Percentiles rank a stretch among this genome's conserved stretches.
Conservation (phyloP, 2,329 filamentous ascomycete species). For the Exophiala sideris region DNA sequence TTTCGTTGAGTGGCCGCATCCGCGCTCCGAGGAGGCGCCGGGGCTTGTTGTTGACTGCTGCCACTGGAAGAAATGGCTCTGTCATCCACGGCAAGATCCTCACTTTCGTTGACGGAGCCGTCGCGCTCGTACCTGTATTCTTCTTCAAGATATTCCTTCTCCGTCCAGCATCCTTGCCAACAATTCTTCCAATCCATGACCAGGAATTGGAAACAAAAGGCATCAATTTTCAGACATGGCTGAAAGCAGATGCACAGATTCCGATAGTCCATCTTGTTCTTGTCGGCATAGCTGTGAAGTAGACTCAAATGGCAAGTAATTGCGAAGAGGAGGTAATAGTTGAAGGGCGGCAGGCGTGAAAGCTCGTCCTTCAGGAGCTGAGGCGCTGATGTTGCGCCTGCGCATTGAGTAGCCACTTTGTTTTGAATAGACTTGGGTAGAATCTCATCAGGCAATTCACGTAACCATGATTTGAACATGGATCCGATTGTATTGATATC, state of each 20-base stretch:
- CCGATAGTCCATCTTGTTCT: conserved; percentile 97
- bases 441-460: conserved; percentile 89
- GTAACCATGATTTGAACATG: conserved; percentile 93
- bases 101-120: conserved; percentile 29
- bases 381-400: conserved; percentile 73
- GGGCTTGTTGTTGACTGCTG: conserved; percentile 51
- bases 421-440: conserved; percentile 83
- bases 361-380: conserved; percentile 86
- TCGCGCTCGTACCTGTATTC: conserved; percentile 36
- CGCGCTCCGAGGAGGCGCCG: conserved; percentile 15
- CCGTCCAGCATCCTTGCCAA: conserved; percentile 93
- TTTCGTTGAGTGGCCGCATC: conserved; percentile 20
- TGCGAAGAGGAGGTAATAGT: conserved; percentile 95
- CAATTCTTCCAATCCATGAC: conserved; percentile 95
- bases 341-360: conserved; percentile 90
- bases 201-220: conserved; percentile 90
- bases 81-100: conserved; percentile 44
- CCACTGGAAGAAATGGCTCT: conserved; percentile 63
- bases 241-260: conserved; percentile 97
- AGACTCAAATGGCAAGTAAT: conserved; percentile 95
- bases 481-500: conserved; percentile 96
- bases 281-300: conserved; percentile 83
- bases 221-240: conserved; percentile 93
- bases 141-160: conserved; percentile 70
- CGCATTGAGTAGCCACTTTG: conserved; percentile 73